Evolutionary conservation across 805 yeast species (phyloP).

Genomic region (Pichia occidentalis): DNA sequence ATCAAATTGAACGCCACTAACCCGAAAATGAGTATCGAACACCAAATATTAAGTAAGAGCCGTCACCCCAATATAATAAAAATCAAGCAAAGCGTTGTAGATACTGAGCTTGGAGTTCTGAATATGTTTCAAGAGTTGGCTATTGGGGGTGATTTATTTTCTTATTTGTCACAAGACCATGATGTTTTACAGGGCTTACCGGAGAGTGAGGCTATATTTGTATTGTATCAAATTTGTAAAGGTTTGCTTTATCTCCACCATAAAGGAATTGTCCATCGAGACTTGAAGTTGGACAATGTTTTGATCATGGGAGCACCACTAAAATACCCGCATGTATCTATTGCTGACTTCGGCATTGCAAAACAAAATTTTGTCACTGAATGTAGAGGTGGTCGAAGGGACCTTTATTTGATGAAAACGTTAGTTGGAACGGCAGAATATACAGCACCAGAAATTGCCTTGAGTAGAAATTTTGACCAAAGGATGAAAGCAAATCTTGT

Average conservation of each 20-base stretch:
- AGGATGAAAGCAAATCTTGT: neutral
- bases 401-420: constrained; percentile 21
- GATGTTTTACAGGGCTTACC: constrained; percentile 34
- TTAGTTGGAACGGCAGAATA: constrained; percentile 53
- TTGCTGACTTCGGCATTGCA: constrained; percentile 65
- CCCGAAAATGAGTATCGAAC: constrained; percentile 33
- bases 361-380: constrained; percentile 21
- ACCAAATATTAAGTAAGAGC: constrained; percentile 51
- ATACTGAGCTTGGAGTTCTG: constrained; percentile 73
- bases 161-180: constrained; percentile 69
- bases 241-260: constrained; percentile 53
- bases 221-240: constrained; percentile 48
- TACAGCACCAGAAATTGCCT: constrained; percentile 65
- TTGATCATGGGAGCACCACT: constrained; percentile 48
- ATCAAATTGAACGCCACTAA: constrained; percentile 19
- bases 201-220: constrained; percentile 49
- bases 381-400: neutral
- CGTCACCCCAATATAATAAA: constrained; percentile 88
- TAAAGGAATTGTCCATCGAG: constrained; percentile 55
- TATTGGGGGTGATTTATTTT: constrained; percentile 92
- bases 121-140: constrained; percentile 94
- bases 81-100: constrained; percentile 61
- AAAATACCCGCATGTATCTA: constrained; percentile 44
- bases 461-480: constrained; percentile 16
- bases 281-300: constrained; percentile 62